Evolutionary conservation across 768 basidiomycete genomes (phyloP).

Genomic region (Rhizopogon sp.): DNA sequence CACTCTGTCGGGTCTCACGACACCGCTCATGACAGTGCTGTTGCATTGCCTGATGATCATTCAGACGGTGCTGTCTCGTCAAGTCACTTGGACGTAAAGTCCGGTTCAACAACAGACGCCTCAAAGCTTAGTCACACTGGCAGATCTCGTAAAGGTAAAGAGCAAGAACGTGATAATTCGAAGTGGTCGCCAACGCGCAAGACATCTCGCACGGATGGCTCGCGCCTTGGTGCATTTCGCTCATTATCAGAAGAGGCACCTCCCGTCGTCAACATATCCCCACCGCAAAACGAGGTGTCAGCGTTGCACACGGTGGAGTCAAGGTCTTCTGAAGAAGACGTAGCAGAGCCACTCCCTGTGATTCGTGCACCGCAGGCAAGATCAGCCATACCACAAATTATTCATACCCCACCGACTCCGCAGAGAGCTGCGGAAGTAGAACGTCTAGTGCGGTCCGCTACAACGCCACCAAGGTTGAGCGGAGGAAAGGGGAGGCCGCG

Average conservation of each 20-base stretch:
- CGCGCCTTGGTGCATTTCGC: constrained; percentile 10
- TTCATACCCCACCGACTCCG: constrained; percentile 33
- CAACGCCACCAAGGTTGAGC: constrained; percentile 7
- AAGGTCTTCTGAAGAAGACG: constrained; percentile 15
- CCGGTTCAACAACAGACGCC: constrained; percentile 3
- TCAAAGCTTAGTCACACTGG: constrained; percentile 9
- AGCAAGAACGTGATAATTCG: constrained; percentile 4
- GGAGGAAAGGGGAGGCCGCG: constrained; percentile 8
- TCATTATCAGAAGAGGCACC: constrained; percentile 18
- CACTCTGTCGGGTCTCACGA: constrained; percentile 26
- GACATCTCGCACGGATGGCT: constrained; percentile 1
- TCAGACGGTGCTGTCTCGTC: not conserved
- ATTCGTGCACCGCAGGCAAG: constrained; percentile 20
- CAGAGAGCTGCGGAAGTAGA: constrained; percentile 19
- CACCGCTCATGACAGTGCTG: constrained; percentile 27
- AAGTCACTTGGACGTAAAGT: not conserved
- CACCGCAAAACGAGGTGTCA: not conserved
- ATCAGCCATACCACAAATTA: constrained; percentile 25
- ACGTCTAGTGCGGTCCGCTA: constrained; percentile 1
- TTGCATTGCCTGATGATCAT: constrained; percentile 25
- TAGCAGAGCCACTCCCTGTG: constrained; percentile 18
- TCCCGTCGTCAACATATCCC: constrained; percentile 6
- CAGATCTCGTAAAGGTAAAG: constrained; percentile 22
- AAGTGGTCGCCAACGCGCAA: constrained; percentile 4
- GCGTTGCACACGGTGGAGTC: constrained; percentile 24